Percentiles rank a stretch among this genome's conserved stretches.
These are phyloP conservation scores for Penicillium corylophilum DNA, from an alignment of 2,329 filamentous ascomycete species.

Conservation along the genomic window DNA sequence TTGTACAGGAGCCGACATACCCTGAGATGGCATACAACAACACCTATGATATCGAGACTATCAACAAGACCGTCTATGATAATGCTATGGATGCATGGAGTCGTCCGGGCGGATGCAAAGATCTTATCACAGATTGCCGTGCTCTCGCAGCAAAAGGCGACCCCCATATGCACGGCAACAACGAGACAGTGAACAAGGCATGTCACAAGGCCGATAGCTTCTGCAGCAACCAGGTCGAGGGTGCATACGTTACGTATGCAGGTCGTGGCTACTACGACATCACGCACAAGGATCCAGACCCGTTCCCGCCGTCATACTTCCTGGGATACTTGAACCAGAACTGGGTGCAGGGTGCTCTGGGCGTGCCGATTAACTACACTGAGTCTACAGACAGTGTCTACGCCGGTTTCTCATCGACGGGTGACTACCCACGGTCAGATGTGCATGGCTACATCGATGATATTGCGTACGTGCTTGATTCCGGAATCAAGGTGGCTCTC, in stretches of 20 bases:
- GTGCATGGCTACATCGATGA: slow-evolving; percentile 40
- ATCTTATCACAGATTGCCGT: slow-evolving; percentile 54
- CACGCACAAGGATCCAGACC: slow-evolving; percentile 51
- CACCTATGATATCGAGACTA: slow-evolving; percentile 56
- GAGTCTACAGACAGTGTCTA: slow-evolving; percentile 45
- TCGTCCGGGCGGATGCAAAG: slow-evolving; percentile 52
- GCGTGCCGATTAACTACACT: slow-evolving; percentile 61
- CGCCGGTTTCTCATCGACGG: slow-evolving; percentile 47
- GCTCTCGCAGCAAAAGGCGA: slow-evolving; percentile 49
- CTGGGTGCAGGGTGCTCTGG: slow-evolving; percentile 58
- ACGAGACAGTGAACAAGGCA: slow-evolving; percentile 45
- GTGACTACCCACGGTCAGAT: slow-evolving; percentile 50
- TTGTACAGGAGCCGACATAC: slow-evolving; percentile 50
- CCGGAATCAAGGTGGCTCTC: slow-evolving; percentile 57
- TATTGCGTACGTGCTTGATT: slow-evolving; percentile 53
- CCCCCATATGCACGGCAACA: slow-evolving; percentile 49
- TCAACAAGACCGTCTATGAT: slow-evolving; percentile 51
- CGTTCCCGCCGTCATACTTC: slow-evolving; percentile 55
- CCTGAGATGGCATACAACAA: slow-evolving; percentile 58
- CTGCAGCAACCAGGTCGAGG: slow-evolving; percentile 48
- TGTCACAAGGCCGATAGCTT: slow-evolving; percentile 48
- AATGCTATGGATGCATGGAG: slow-evolving; percentile 47
- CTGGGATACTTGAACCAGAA: slow-evolving; percentile 58
- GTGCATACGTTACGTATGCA: slow-evolving; percentile 42
- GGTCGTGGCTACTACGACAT: slow-evolving; percentile 60